phyloP scores from a whole-genome alignment of 169 alveolate genomes.

The Plasmodium fragile region DNA sequence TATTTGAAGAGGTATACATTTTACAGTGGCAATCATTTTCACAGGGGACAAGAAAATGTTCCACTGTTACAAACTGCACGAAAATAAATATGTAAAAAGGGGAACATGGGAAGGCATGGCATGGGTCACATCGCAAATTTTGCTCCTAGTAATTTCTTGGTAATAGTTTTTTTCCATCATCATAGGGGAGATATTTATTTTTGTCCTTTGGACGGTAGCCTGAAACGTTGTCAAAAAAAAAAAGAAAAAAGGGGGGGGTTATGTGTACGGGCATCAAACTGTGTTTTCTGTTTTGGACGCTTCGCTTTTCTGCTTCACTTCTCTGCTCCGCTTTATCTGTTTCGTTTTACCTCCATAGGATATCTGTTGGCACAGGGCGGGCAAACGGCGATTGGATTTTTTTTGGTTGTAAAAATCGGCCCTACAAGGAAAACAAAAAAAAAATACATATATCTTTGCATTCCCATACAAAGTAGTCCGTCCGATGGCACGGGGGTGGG shows the following conservation, averaged over 20 bases:
- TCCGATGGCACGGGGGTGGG: background rate
- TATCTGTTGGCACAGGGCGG: slow-evolving; percentile 66
- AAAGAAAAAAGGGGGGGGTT: background rate
- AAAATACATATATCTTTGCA: background rate
- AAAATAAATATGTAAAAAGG: slow-evolving; percentile 5
- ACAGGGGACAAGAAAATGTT: slow-evolving; percentile 9
- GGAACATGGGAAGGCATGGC: background rate
- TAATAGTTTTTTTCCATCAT: slow-evolving; percentile 66
- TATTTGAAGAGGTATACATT: background rate
- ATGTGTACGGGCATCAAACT: background rate
- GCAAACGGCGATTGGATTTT: slow-evolving; percentile 75
- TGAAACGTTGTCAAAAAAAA: slow-evolving; percentile 17
- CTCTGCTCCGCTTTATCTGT: background rate
- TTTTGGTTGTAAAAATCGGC: slow-evolving; percentile 73
- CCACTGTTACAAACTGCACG: background rate
- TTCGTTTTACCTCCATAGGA: slow-evolving; percentile 71
- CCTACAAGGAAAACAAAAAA: slow-evolving; percentile 25
- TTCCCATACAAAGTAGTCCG: background rate
- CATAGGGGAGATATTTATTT: slow-evolving; percentile 70
- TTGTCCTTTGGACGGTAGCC: slow-evolving; percentile 74
- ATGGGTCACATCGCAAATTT: background rate
- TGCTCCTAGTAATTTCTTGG: slow-evolving; percentile 64
- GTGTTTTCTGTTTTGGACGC: background rate
- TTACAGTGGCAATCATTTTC: background rate
- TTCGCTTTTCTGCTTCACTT: background rate